Conservation (phyloP, 192 early-diverging fungal genomes). For the Coemansia sp. region DNA sequence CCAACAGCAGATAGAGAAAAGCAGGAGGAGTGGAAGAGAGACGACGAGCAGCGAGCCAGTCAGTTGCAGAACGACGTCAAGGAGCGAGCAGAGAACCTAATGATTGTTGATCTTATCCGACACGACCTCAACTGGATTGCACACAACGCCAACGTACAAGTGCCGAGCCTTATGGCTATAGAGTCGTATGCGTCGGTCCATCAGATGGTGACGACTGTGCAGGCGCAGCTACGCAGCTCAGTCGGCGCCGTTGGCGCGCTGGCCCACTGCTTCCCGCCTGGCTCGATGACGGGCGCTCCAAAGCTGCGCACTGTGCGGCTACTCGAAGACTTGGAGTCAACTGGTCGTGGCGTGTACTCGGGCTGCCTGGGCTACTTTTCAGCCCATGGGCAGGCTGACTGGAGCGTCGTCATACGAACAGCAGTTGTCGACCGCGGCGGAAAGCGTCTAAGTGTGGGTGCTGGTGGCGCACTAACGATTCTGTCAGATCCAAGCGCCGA, state of each 20-base stretch:
- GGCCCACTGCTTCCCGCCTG: constrained; percentile 86
- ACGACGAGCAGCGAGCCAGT: constrained; percentile 23
- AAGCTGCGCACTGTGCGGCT: constrained; percentile 85
- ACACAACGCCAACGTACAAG: constrained; percentile 64
- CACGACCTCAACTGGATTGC: constrained; percentile 89
- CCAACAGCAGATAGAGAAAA: not conserved
- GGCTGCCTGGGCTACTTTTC: constrained; percentile 92
- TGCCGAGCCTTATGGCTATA: constrained; percentile 85
- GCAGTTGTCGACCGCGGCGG: constrained; percentile 61
- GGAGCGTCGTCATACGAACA: constrained; percentile 92
- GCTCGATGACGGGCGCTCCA: constrained; percentile 98
- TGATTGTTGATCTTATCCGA: constrained; percentile 97
- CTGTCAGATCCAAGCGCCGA: constrained; percentile 85
- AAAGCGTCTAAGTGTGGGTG: constrained; percentile 73
- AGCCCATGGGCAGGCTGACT: constrained; percentile 63
- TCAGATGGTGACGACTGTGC: constrained; percentile 89
- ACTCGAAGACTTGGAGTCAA: constrained; percentile 71
- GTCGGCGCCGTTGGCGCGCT: constrained; percentile 74
- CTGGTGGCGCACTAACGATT: constrained; percentile 93
- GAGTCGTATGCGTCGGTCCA: constrained; percentile 92
- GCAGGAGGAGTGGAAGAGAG: constrained; percentile 17
- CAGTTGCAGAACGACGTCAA: constrained; percentile 74
- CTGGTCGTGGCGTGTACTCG: constrained; percentile 81
- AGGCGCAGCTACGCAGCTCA: constrained; percentile 59
- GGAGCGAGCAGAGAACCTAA: constrained; percentile 95